phyloP scores from a whole-genome alignment of 768 basidiomycete genomes.

The Daedalea quercina region DNA sequence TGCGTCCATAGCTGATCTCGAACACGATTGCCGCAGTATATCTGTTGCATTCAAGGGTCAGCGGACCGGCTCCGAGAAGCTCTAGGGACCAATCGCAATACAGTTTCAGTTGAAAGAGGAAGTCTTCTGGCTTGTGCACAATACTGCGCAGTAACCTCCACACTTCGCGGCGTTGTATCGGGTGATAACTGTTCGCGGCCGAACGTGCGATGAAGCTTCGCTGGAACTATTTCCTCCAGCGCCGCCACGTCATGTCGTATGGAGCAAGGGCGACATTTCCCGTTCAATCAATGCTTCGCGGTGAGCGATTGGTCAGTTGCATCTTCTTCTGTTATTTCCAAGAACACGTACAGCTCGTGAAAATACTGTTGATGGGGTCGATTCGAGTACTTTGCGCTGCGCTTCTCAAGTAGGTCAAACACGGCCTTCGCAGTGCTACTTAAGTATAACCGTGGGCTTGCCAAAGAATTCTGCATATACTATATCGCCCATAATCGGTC shows the following conservation, averaged over 20 bases:
- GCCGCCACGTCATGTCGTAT: conserved; percentile 12
- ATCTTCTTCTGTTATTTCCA: background rate
- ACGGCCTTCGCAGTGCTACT: conserved; percentile 18
- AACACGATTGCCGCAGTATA: conserved; percentile 22
- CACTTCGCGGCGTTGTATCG: conserved; percentile 12
- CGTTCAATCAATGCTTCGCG: conserved; percentile 14
- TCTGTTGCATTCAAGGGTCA: conserved; percentile 6
- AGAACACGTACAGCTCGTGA: conserved; percentile 10
- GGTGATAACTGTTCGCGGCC: conserved; percentile 4
- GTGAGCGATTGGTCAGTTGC: background rate
- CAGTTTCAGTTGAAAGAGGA: conserved; percentile 10
- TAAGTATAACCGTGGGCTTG: conserved; percentile 20
- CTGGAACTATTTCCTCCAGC: conserved; percentile 14
- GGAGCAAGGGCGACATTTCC: conserved; percentile 4
- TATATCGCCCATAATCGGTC: conserved; percentile 9
- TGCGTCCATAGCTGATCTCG: conserved; percentile 24
- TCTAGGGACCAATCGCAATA: background rate
- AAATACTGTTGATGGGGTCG: conserved; percentile 16
- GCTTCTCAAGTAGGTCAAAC: conserved; percentile 23
- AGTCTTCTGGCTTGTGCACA: conserved; percentile 7
- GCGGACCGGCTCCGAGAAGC: background rate
- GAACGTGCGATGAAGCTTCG: conserved; percentile 4
- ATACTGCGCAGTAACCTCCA: conserved; percentile 7
- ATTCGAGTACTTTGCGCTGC: conserved; percentile 20
- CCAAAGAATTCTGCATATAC: conserved; percentile 13